These are phyloP conservation scores for Hyphopichia wangnamkhiaoensis DNA, from an alignment of 1,139 yeast species.

Conservation along the genomic window DNA sequence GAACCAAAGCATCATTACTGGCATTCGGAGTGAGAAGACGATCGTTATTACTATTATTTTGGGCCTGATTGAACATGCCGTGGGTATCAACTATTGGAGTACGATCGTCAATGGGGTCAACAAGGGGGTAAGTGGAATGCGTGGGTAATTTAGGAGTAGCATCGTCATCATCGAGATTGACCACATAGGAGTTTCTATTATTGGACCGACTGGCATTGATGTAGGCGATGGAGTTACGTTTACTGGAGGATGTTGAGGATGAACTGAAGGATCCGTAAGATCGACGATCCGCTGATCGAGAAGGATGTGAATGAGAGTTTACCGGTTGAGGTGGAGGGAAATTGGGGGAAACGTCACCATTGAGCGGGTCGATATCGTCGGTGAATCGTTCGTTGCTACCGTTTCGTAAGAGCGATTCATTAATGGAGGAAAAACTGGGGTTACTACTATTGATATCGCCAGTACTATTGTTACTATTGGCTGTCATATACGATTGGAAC, in stretches of 20 bases:
- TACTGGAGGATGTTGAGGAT: too few relatives aligned
- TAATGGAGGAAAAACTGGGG: constrained; percentile 38
- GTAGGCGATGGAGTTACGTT: background rate
- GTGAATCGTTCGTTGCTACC: constrained; percentile 10
- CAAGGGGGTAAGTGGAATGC: constrained; percentile 2
- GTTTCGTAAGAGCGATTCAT: constrained; percentile 30
- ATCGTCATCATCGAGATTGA: constrained; percentile 24
- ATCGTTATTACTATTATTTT: background rate
- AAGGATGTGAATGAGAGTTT: too few relatives aligned
- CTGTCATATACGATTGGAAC: constrained; percentile 28
- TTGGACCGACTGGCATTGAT: background rate
- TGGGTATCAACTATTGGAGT: constrained; percentile 29
- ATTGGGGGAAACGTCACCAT: constrained; percentile 9
- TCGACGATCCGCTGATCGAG: too few relatives aligned
- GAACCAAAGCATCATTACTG: background rate
- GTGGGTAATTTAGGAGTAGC: constrained; percentile 28
- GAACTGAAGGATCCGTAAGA: too few relatives aligned
- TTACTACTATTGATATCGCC: constrained; percentile 11
- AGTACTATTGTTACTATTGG: constrained; percentile 15
- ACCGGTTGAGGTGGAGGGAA: too few relatives aligned
- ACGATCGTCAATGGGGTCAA: constrained; percentile 23
- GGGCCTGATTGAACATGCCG: constrained; percentile 3
- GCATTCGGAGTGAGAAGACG: background rate
- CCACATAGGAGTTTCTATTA: constrained; percentile 2
- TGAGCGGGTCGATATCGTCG: constrained; percentile 9